Evolutionary conservation across 495 filamentous ascomycete genomes (phyloP).

Genomic region (Alectoria sarmentosa): DNA sequence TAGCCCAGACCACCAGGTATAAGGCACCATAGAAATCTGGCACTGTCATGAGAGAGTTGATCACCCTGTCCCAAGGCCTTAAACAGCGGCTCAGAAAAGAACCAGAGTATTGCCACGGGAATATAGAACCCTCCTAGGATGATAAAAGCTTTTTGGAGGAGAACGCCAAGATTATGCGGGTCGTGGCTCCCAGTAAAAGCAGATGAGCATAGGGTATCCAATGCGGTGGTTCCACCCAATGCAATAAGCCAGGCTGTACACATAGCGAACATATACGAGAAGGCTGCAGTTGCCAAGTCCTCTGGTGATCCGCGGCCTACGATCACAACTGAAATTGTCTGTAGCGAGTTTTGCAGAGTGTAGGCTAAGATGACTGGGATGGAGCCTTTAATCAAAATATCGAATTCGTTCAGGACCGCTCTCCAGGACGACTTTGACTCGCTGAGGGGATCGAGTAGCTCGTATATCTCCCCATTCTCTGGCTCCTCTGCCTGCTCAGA

Average conservation of each 20-base stretch:
- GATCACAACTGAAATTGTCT: slow-evolving; percentile 78
- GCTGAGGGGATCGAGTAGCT: slow-evolving; percentile 20
- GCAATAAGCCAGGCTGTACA: slow-evolving; percentile 86
- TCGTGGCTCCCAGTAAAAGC: slow-evolving; percentile 82
- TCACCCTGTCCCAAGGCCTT: slow-evolving; percentile 70
- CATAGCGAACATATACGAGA: slow-evolving; percentile 93
- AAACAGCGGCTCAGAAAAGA: slow-evolving; percentile 70
- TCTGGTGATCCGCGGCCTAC: slow-evolving; percentile 77
- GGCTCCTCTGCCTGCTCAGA: slow-evolving; percentile 14
- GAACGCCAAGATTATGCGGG: slow-evolving; percentile 72
- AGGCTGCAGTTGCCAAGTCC: slow-evolving; percentile 75
- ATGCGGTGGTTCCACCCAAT: slow-evolving; percentile 83
- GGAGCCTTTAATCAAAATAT: slow-evolving; percentile 58
- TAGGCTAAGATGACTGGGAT: slow-evolving; percentile 85
- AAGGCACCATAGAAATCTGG: slow-evolving; percentile 66
- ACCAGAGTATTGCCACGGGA: slow-evolving; percentile 70
- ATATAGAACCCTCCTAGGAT: slow-evolving; percentile 69
- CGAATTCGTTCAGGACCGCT: slow-evolving; percentile 54
- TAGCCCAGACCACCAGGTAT: slow-evolving; percentile 86
- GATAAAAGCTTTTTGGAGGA: slow-evolving; percentile 74
- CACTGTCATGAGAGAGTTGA: slow-evolving; percentile 66
- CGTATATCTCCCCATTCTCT: slow-evolving; percentile 10
- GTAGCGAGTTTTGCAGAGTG: slow-evolving; percentile 79
- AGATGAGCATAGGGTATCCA: slow-evolving; percentile 81
- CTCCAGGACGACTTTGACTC: slow-evolving; percentile 17